Evolutionary conservation across 1,284 basidiomycete species (phyloP), one percentile per base, ranked within the genome.

Genomic region (Psilocybe mexicana): DNA sequence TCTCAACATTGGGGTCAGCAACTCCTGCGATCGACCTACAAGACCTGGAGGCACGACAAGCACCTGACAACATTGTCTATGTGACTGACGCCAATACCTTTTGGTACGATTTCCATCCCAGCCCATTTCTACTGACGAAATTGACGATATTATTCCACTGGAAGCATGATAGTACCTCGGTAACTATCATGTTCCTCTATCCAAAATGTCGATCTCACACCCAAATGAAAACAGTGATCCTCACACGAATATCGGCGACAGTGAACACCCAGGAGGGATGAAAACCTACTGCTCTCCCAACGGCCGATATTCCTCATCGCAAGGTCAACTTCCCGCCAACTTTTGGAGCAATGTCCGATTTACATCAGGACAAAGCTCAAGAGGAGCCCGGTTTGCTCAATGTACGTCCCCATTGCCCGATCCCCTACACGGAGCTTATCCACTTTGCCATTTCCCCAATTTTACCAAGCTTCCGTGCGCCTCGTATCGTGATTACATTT

Each of bases 241-340:
- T 2, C 76, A 80, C 62, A 81, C 78, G 24, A 75, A 79, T 58
- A 76, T 82, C 52, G 79, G 80, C 4, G 79, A 80, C 57, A 79
- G 76, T 60, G 80, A 81, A 61, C 70, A 76, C 57, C 77, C 79
- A 0, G 76, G 78, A 23, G 80, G 79, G 6, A 80, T 75, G 74
- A 74, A 75, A 62, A 76, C 76, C 0, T 81, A 79, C 62, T 82
- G 80, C 62, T 77, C 79, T 2, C 65, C 76, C 4, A 63, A 65
- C 3, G 79, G 71, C 2, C 66, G 67, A 2, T 74, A 70, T 59
- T 72, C 72, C 0, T 50, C 67, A 40, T 55, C 69, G 23, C 79
- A 81, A 63, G 79, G 79, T 5, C 64, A 71, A 47, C 66, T 81
- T 2, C 73, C 79, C 0, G 61, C 63, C 26, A 64, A 76, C 54